Evolutionary conservation across 768 basidiomycete species (phyloP).

Genomic region (Leccinum pellstonianum): DNA sequence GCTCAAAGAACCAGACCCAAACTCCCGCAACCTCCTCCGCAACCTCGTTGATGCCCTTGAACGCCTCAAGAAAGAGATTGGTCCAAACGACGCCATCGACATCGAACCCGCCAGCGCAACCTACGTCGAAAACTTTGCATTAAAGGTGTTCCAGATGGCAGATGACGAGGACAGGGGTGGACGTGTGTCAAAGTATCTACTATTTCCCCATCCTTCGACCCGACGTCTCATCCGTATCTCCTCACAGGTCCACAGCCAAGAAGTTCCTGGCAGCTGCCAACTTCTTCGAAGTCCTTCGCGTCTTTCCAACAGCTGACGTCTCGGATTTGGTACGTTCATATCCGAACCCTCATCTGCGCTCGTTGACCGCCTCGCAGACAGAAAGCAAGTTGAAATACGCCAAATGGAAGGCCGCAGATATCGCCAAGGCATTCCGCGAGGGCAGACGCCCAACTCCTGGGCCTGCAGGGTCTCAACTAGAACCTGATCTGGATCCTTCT

Average conservation of each 20-base stretch:
- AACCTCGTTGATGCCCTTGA: constrained; percentile 78
- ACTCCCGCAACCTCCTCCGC: constrained; percentile 68
- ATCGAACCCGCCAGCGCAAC: constrained; percentile 81
- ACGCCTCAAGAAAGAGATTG: constrained; percentile 72
- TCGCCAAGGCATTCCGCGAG: constrained; percentile 93
- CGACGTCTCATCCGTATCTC: constrained; percentile 7
- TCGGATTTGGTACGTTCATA: constrained; percentile 52
- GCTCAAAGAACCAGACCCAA: constrained; percentile 61
- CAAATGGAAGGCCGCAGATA: constrained; percentile 97
- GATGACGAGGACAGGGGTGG: constrained; percentile 90
- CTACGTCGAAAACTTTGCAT: constrained; percentile 93
- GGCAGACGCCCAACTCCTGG: constrained; percentile 82
- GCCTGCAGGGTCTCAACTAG: constrained; percentile 51
- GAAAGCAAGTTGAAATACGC: constrained; percentile 90
- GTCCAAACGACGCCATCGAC: constrained; percentile 75
- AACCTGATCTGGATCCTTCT: constrained; percentile 20
- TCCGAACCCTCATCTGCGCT: not conserved
- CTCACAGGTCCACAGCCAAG: constrained; percentile 78
- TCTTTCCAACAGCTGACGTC: constrained; percentile 61
- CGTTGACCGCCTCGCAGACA: constrained; percentile 45
- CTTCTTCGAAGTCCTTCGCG: constrained; percentile 39
- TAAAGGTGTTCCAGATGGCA: constrained; percentile 83
- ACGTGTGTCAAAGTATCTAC: constrained; percentile 64
- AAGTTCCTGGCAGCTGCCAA: constrained; percentile 45
- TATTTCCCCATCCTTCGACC: not conserved